These are phyloP conservation scores for Trypanosoma mega DNA, from an alignment of 208 protist genomes.

Conservation along the genomic window DNA sequence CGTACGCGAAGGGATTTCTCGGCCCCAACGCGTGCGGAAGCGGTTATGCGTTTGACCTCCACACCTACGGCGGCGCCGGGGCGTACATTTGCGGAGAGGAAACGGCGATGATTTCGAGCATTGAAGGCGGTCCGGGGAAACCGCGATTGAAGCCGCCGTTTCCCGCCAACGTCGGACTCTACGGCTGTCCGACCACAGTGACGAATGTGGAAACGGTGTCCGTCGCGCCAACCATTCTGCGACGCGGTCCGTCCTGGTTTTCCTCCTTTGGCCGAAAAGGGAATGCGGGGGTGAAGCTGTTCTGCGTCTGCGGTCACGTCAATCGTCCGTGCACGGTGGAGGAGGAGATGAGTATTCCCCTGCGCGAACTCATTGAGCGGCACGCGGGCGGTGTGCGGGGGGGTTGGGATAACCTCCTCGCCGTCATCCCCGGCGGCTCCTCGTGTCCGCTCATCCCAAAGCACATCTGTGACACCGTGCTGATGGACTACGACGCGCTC, in stretches of 20 bases:
- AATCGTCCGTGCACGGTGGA: slow-evolving; percentile 98
- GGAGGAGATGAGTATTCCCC: slow-evolving; percentile 98
- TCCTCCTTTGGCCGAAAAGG: slow-evolving; percentile 95
- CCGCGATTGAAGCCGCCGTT: slow-evolving; percentile 99
- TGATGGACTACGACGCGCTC: slow-evolving; percentile 99
- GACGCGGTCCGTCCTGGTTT: slow-evolving; percentile 95
- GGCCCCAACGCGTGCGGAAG: slow-evolving; percentile 97
- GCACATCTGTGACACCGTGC: slow-evolving; percentile 92
- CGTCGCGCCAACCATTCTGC: slow-evolving; percentile 95
- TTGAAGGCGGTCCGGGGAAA: slow-evolving; percentile 97
- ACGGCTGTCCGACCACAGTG: slow-evolving; percentile 98
- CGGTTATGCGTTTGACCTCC: slow-evolving; percentile 98
- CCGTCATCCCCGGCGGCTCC: slow-evolving; percentile 97
- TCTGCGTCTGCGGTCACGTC: slow-evolving; percentile 97
- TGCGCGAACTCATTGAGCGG: slow-evolving; percentile 96
- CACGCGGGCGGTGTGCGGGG: slow-evolving; percentile 97
- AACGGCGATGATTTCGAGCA: slow-evolving; percentile 96
- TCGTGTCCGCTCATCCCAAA: slow-evolving; percentile 97
- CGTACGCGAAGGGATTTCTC: slow-evolving; percentile 94
- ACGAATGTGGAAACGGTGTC: slow-evolving; percentile 99
- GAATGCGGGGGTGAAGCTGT: slow-evolving; percentile 98
- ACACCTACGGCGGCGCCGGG: slow-evolving; percentile 97
- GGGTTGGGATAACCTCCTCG: slow-evolving; percentile 98
- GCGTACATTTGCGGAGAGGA: slow-evolving; percentile 99
- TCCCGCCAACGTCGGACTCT: slow-evolving; percentile 98